A percentile compares a stretch with the other conserved stretches of the same genome.
Conservation (phyloP, 768 basidiomycete genomes). For the Artomyces pyxidatus region DNA sequence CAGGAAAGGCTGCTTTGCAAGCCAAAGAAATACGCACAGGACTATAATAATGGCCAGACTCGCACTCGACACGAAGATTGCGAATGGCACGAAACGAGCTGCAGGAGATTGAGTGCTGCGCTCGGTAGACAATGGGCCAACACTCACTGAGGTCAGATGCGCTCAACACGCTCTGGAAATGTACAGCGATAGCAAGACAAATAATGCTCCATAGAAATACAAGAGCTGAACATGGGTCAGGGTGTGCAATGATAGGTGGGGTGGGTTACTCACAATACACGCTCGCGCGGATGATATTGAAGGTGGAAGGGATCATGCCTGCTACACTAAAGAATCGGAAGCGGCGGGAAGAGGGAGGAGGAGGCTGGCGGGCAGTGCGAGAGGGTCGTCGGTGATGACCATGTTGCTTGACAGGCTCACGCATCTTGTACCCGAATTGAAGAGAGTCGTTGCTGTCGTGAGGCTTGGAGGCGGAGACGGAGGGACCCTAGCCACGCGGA, state of each 20-base stretch:
- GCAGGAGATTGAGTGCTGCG: conserved; percentile 4
- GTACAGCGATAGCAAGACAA: conserved; percentile 71
- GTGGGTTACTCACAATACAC: conserved; percentile 50
- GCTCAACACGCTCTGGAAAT: conserved; percentile 63
- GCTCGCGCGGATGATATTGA: conserved; percentile 59
- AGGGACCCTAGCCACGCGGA: conserved; percentile 14
- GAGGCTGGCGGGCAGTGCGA: conserved; percentile 21
- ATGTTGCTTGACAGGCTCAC: too few species aligned
- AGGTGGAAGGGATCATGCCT: conserved; percentile 56
- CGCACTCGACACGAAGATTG: conserved; percentile 69
- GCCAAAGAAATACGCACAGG: conserved; percentile 50
- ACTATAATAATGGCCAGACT: conserved; percentile 60
- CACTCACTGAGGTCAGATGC: conserved; percentile 74
- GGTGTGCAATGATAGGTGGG: background rate
- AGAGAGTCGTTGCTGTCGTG: conserved; percentile 25
- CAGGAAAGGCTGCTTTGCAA: conserved; percentile 2
- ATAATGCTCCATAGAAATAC: conserved; percentile 71
- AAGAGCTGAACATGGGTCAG: conserved; percentile 34
- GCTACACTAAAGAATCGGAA: conserved; percentile 5
- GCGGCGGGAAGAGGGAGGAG: conserved; percentile 6
- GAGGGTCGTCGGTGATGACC: conserved; percentile 1
- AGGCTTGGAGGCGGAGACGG: conserved; percentile 5
- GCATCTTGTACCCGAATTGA: too few species aligned
- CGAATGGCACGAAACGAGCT: conserved; percentile 86
- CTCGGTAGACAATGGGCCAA: background rate